Percentiles rank a stretch among this genome's conserved stretches.
Conservation (phyloP, 352 stramenopile species). For the Pythium aristosporum region DNA sequence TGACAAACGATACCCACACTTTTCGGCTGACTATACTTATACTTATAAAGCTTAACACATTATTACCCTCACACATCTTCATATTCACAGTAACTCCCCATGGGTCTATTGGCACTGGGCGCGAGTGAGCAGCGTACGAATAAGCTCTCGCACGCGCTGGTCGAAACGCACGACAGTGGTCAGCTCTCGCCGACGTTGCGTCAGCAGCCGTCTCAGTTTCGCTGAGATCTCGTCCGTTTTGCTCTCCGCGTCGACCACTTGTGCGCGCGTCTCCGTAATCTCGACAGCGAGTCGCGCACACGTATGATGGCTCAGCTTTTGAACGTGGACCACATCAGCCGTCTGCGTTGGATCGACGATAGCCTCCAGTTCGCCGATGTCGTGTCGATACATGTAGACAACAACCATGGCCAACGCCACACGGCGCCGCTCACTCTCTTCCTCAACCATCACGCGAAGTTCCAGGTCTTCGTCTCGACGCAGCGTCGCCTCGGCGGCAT, state of each 20-base stretch:
- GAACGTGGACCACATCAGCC: slow-evolving; percentile 2
- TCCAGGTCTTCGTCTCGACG: slow-evolving; percentile 47
- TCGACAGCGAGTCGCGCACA: slow-evolving; percentile 6
- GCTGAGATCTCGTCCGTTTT: background rate
- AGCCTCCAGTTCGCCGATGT: background rate
- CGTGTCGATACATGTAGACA: slow-evolving; percentile 18
- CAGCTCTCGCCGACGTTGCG: background rate
- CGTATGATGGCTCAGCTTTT: slow-evolving; percentile 3
- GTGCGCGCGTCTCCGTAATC: background rate
- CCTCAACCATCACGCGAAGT: slow-evolving; percentile 33
- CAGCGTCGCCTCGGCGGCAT: slow-evolving; percentile 25
- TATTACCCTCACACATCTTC: background rate
- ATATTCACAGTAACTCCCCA: too few species aligned
- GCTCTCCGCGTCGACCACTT: background rate
- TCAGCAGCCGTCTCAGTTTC: background rate
- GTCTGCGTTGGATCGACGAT: background rate
- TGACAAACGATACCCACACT: too few species aligned
- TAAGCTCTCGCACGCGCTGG: slow-evolving; percentile 16
- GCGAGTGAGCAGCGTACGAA: slow-evolving; percentile 32
- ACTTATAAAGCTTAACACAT: background rate
- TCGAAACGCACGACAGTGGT: slow-evolving; percentile 8
- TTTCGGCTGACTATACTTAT: background rate
- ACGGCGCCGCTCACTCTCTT: slow-evolving; percentile 34
- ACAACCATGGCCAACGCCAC: slow-evolving; percentile 37
- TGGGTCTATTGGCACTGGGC: background rate